Base-by-base conservation (phyloP, 805 yeast species). In the Sugiyamaella floridensis region DNA sequence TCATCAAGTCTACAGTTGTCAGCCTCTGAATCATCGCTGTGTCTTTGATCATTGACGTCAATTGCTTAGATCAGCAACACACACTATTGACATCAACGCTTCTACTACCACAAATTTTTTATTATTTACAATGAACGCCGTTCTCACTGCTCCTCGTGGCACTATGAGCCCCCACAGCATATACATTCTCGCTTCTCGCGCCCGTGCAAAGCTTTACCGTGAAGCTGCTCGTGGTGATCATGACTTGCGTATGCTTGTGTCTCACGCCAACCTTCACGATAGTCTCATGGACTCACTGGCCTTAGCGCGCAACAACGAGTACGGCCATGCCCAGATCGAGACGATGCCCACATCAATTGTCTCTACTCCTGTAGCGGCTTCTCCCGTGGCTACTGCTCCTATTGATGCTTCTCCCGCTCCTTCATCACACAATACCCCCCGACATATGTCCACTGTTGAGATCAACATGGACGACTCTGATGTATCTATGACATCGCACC, bases 191-290 rank as follows among this genome's bases (percentile, higher is more conserved):
- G 89, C 89, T 20, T 76, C 84, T 42, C 76, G 73, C 59, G 90
- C 85, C 37, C 80, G 85, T 62, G 61, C 74, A 16, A 84, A 82
- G 69, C 75, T 84, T 22, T 80, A 86, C 44, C 71, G 68, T 51
- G 86, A 83, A 60, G 86, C 87, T 5, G 66, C 77, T 22, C 74
- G 75, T 57, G 76, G 77, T 12, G 83, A 81, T 59, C 77, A 82
- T 32, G 70, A 80, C 50, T 72, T 84, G 48, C 73, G 86, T 47
- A 69, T 73, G 48, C 72, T 84, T 41, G 87, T 84, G 2, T 75
- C 81, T 42, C 89, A 85, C 66, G 89, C 89, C 18, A 85, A 84
- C 65, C 69, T 85, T 71, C 73, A 84, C 57, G 89, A 85, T 62
- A 74, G 72, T 55, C 64, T 84, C 49, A 81, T 85, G 78, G 86